Evolutionary conservation across 345 rosid species (phyloP).

Genomic region (Melastoma malabathricum): DNA sequence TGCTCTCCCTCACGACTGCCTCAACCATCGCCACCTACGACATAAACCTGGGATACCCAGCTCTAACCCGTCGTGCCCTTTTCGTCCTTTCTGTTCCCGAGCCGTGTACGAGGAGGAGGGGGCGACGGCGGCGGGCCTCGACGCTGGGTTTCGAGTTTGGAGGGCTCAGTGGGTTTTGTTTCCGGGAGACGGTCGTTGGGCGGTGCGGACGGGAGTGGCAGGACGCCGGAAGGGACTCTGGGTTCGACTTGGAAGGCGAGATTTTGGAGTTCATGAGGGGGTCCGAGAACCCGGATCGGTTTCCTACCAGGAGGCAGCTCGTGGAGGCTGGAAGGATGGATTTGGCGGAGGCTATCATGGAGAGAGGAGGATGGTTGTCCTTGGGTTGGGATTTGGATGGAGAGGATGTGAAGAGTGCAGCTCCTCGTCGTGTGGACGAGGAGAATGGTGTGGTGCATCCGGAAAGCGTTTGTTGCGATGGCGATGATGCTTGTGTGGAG

Average conservation of each 20-base stretch:
- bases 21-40: constrained; percentile 15
- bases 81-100: constrained; percentile 4
- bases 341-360: constrained; percentile 48
- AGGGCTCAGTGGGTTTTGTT: constrained; percentile 7
- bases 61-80: constrained; percentile 12
- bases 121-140: constrained; percentile 9
- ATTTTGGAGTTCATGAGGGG: constrained; percentile 71
- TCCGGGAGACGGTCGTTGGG: constrained; percentile 28
- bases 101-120: constrained; percentile 2
- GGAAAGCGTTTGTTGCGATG: too few relatives aligned
- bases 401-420: constrained; percentile 3
- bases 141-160: constrained; percentile 4
- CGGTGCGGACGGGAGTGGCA: constrained; percentile 17
- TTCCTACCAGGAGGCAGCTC: constrained; percentile 61
- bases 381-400: constrained; percentile 74
- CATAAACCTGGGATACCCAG: constrained; percentile 17
- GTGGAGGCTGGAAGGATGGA: constrained; percentile 59
- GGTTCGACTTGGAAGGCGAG: constrained; percentile 51
- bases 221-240: constrained; percentile 30
- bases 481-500: too few relatives aligned
- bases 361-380: constrained; percentile 78
- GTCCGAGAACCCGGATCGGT: constrained; percentile 45
- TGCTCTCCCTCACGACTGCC: constrained; percentile 39
- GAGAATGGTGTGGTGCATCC: too few relatives aligned
- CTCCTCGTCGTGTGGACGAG: too few relatives aligned